phyloP scores from a whole-genome alignment of 306 rosid species.

The Calophaca sinica region DNA sequence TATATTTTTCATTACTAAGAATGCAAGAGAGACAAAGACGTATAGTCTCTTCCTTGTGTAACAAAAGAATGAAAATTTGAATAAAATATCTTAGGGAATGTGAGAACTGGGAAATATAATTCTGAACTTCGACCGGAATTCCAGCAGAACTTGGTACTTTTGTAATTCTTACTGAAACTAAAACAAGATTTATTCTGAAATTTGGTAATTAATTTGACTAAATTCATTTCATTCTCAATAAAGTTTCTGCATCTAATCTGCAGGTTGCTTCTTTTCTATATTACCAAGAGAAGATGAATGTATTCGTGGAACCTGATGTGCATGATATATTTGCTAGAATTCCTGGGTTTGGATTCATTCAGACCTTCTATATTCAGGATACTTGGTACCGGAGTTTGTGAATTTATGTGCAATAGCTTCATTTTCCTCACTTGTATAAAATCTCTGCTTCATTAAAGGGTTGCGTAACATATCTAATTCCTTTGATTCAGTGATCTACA shows the following conservation, averaged over 20 bases:
- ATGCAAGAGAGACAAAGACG: background rate
- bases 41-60: conserved; percentile 13
- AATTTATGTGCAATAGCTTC: conserved; percentile 39
- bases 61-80: conserved; percentile 20
- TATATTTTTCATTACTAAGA: conserved; percentile 17
- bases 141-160: conserved; percentile 19
- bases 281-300: conserved; percentile 87
- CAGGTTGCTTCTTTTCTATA: conserved; percentile 87
- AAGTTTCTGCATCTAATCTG: conserved; percentile 40
- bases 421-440: conserved; percentile 12
- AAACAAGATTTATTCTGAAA: conserved; percentile 3
- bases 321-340: conserved; percentile 93
- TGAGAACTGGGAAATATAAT: conserved; percentile 6
- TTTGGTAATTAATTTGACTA: conserved; percentile 32
- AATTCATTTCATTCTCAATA: conserved; percentile 20
- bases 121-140: conserved; percentile 31
- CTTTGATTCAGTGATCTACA: conserved; percentile 77
- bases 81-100: conserved; percentile 22
- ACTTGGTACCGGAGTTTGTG: conserved; percentile 67
- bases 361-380: conserved; percentile 95
- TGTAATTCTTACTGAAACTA: conserved; percentile 31
- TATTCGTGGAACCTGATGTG: conserved; percentile 94
- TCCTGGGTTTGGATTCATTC: conserved; percentile 97
- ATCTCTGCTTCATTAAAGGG: conserved; percentile 43
- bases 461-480: conserved; percentile 50